Conservation (phyloP, 192 early-diverging fungal species). For the Coemansia sp. region DNA sequence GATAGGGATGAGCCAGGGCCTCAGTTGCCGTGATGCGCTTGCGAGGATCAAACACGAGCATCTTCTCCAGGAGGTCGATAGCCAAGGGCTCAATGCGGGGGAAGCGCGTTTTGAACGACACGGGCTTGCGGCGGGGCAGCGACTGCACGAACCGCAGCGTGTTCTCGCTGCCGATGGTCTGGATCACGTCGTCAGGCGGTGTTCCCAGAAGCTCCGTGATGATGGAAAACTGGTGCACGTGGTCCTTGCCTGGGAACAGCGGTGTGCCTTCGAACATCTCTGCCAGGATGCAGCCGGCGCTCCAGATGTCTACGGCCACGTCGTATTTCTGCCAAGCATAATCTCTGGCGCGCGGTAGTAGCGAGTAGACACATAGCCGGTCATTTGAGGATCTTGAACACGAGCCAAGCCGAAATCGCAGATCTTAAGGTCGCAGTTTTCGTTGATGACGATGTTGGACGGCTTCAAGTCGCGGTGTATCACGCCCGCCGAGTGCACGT, state of each 20-base stretch:
- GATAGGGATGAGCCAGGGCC: slow-evolving; percentile 86
- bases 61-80: slow-evolving; percentile 83
- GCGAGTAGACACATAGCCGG: slow-evolving; percentile 95
- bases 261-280: slow-evolving; percentile 92
- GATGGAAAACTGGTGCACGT: slow-evolving; percentile 95
- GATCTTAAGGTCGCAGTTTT: slow-evolving; percentile 98
- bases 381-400: slow-evolving; percentile 94
- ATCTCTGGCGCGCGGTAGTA: slow-evolving; percentile 99
- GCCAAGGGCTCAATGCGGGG: slow-evolving; percentile 76
- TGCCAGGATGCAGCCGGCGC: slow-evolving; percentile 91
- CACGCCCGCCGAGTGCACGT: slow-evolving; percentile 94
- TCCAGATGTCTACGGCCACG: slow-evolving; percentile 95
- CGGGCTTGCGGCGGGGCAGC: slow-evolving; percentile 74
- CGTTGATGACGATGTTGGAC: slow-evolving; percentile 94
- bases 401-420: slow-evolving; percentile 98
- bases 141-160: slow-evolving; percentile 92
- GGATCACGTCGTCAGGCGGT: slow-evolving; percentile 88
- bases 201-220: slow-evolving; percentile 91
- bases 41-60: slow-evolving; percentile 92
- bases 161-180: slow-evolving; percentile 91
- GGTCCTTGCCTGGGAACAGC: slow-evolving; percentile 92
- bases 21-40: slow-evolving; percentile 87
- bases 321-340: slow-evolving; percentile 99
- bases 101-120: slow-evolving; percentile 83
- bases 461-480: slow-evolving; percentile 97